Conservation (phyloP, 2,329 filamentous ascomycete genomes). For the Sporothrix phasma region DNA sequence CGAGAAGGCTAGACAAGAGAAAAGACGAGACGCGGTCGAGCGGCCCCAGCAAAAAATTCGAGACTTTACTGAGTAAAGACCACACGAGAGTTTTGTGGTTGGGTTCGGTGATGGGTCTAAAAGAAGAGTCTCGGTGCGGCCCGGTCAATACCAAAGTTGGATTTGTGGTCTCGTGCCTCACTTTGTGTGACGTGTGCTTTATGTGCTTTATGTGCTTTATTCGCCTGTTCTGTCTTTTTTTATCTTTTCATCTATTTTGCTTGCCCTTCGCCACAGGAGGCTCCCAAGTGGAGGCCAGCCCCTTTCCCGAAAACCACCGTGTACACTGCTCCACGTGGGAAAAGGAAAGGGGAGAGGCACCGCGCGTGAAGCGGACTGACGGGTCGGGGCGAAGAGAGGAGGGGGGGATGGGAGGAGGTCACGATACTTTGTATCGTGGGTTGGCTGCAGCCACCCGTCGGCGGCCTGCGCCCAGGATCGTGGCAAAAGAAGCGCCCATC, state of each 20-base stretch:
- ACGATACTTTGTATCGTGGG: neutral
- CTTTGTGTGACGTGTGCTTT: neutral
- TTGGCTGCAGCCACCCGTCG: neutral
- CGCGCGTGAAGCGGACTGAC: neutral
- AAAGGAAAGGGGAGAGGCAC: neutral
- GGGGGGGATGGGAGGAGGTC: neutral
- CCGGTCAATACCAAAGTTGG: neutral
- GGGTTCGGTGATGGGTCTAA: neutral
- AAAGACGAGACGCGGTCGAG: neutral
- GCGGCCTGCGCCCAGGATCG: neutral
- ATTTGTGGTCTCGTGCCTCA: neutral
- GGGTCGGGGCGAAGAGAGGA: neutral
- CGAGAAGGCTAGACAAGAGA: neutral
- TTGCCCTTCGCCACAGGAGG: neutral
- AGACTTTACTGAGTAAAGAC: no score
- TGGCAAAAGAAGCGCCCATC: neutral
- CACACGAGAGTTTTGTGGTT: neutral
- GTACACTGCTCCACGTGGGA: conserved; percentile 5
- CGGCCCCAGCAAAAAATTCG: neutral
- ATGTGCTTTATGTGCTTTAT: neutral
- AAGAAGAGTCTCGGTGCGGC: conserved; percentile 3
- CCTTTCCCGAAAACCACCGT: neutral
- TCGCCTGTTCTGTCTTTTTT: neutral
- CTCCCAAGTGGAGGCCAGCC: neutral
- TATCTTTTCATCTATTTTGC: neutral